Evolutionary conservation across 805 yeast species (phyloP).

Genomic region (Cyberlindnera samutprakarnensis): DNA sequence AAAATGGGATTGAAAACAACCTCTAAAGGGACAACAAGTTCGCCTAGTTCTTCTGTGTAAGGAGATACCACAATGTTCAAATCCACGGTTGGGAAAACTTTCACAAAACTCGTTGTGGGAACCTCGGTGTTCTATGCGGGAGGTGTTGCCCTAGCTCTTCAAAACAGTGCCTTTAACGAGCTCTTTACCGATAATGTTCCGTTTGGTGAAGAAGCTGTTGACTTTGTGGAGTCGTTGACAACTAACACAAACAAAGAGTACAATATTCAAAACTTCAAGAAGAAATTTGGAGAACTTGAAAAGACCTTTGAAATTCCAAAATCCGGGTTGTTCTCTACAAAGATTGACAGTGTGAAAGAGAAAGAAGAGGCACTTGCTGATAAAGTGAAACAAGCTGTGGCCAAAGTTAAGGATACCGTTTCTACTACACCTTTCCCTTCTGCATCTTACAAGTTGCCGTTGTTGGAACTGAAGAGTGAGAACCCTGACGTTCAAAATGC

Average conservation of each 20-base stretch:
- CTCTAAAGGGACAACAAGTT: background rate
- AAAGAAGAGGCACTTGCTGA: slow-evolving; percentile 6
- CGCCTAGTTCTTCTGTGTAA: background rate
- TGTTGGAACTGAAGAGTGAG: slow-evolving; percentile 24
- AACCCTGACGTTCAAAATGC: slow-evolving; percentile 21
- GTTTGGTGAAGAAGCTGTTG: slow-evolving; percentile 47
- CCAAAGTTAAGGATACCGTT: slow-evolving; percentile 7
- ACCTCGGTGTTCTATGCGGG: slow-evolving; percentile 41
- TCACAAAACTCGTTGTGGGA: slow-evolving; percentile 24
- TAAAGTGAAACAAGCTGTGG: slow-evolving; percentile 9
- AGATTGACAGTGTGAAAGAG: slow-evolving; percentile 22
- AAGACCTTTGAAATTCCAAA: slow-evolving; percentile 32
- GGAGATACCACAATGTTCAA: slow-evolving; percentile 16
- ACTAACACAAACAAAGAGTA: slow-evolving; percentile 17
- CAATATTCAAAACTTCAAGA: slow-evolving; percentile 29
- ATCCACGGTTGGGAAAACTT: slow-evolving; percentile 25
- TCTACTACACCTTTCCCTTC: slow-evolving; percentile 1
- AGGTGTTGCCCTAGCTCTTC: slow-evolving; percentile 51
- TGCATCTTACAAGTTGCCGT: slow-evolving; percentile 12
- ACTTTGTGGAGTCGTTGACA: slow-evolving; percentile 35
- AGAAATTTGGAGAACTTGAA: slow-evolving; percentile 31
- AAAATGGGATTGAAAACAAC: too few relatives aligned
- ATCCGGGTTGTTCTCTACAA: slow-evolving; percentile 29
- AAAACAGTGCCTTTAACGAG: slow-evolving; percentile 54
- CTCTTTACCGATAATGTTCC: slow-evolving; percentile 59